Percentiles rank a stretch among this genome's conserved stretches.
These are phyloP conservation scores for Myxozyma kluyveri DNA, from an alignment of 805 yeast genomes.

Conservation along the genomic window DNA sequence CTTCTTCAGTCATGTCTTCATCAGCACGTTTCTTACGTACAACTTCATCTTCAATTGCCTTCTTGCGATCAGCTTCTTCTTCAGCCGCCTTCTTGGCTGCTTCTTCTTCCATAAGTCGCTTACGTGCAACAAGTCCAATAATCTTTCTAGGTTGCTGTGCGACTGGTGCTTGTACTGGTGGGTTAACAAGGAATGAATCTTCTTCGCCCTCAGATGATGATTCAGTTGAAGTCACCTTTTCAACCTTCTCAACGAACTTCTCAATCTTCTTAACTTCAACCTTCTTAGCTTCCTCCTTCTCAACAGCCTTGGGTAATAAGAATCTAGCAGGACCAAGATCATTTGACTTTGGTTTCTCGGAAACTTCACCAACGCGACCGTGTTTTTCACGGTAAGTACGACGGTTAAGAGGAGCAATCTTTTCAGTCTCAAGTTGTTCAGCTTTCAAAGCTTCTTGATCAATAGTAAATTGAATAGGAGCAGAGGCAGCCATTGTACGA, in stretches of 20 bases:
- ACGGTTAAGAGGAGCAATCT: conserved; percentile 5
- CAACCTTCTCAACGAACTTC: neutral
- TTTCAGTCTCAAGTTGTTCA: conserved; percentile 20
- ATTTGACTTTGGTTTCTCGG: neutral
- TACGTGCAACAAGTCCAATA: conserved; percentile 8
- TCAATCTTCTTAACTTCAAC: neutral
- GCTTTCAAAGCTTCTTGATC: conserved; percentile 48
- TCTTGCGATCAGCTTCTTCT: conserved; percentile 8
- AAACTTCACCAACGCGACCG: conserved; percentile 4
- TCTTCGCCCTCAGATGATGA: conserved; percentile 3
- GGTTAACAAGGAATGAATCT: neutral
- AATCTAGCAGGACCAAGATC: neutral
- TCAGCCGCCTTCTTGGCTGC: conserved; percentile 4
- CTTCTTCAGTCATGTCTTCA: conserved; percentile 48
- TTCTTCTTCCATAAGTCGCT: conserved; percentile 2
- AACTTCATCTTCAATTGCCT: conserved; percentile 7
- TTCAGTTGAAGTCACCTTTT: neutral
- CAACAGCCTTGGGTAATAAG: neutral
- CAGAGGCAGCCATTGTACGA: conserved; percentile 95
- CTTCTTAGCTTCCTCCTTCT: neutral
- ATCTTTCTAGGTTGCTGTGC: too few relatives aligned
- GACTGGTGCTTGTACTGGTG: neutral
- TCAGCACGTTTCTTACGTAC: conserved; percentile 18
- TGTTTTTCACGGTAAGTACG: conserved; percentile 12
- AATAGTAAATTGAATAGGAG: conserved; percentile 90